Base-by-base conservation (phyloP, 2,329 filamentous ascomycete species). In the Ustulina deusta region DNA sequence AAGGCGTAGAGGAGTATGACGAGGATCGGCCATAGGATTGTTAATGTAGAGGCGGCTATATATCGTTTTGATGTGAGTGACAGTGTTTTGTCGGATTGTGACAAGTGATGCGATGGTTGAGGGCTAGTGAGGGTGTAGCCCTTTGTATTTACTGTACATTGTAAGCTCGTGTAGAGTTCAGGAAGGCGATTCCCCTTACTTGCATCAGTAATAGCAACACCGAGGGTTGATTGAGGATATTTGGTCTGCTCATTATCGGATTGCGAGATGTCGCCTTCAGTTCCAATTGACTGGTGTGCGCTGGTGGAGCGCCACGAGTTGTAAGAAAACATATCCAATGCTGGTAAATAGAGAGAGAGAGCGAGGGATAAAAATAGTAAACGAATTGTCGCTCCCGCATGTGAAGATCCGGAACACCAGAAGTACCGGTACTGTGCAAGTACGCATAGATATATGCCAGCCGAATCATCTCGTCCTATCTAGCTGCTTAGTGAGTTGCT, bases 1-100 rank as follows among this genome's bases (percentile, higher is more conserved):
- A 63, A 40, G 34, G 42, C 25, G 17, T 63, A 63, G 52, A 63
- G 46, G n/a, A 46, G 36, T 10, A 55, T n/a, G 6, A 58, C 20
- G 15, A 55, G 20, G 15, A 63, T 17, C 1, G 61, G 52, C 27
- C 52, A 48, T 27, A 63, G 4, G 34, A 57, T 57, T 6, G 9
- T 54, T 36, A 20, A 54, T 20, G 10, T 25, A 3, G 51, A 36
- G 7, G 36, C 36, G 17, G 13, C 10, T 54, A 36, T 36, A n/a
- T 36, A 36, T 7, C 51, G 20, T 20, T 15, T 54, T 36, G n/a
- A 22, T 22, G 51, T 36, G 32, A 36, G 51, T 6, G 51, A 54
- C 15, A 36, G 17, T 36, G 51, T 7, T 54, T 22, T 17, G 20
- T 54, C 13, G 15, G 29, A 4, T 36, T 54, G 51, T 36, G 51